Conservation (phyloP, 2,329 filamentous ascomycete genomes). For the Paecilomyces niveus region DNA sequence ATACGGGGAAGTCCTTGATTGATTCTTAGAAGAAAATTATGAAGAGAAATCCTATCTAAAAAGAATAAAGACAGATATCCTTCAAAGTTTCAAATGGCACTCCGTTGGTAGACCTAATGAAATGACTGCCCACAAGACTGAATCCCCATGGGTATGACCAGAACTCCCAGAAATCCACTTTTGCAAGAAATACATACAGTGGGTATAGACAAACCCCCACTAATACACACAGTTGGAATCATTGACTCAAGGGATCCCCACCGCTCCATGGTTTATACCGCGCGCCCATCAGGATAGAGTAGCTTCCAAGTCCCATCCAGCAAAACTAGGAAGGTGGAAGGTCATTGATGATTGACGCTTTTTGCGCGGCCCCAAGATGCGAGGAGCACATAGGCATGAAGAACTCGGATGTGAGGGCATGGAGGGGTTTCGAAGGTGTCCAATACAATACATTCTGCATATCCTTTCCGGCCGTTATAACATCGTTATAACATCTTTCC, state of each 20-base stretch:
- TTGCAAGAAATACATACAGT: background rate
- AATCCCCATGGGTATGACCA: background rate
- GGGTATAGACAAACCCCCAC: background rate
- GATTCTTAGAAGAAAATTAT: background rate
- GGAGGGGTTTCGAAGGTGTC: background rate
- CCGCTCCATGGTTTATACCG: background rate
- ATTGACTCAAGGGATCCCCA: background rate
- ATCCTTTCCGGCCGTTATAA: background rate
- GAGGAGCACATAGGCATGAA: background rate
- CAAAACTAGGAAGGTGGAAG: background rate
- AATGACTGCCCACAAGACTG: background rate
- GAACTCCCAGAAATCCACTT: background rate
- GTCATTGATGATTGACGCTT: background rate
- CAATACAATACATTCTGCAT: background rate
- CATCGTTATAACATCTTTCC: too few relatives aligned
- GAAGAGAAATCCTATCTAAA: background rate
- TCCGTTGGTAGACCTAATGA: background rate
- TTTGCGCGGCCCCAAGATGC: background rate
- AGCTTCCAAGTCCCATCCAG: background rate
- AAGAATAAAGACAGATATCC: background rate
- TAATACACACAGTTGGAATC: background rate
- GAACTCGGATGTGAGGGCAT: background rate
- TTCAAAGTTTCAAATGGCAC: background rate
- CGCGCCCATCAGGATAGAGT: background rate
- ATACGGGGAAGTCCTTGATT: too few relatives aligned